Conservation (phyloP, 2,329 filamentous ascomycete genomes). For the Clarireedia sp. region DNA sequence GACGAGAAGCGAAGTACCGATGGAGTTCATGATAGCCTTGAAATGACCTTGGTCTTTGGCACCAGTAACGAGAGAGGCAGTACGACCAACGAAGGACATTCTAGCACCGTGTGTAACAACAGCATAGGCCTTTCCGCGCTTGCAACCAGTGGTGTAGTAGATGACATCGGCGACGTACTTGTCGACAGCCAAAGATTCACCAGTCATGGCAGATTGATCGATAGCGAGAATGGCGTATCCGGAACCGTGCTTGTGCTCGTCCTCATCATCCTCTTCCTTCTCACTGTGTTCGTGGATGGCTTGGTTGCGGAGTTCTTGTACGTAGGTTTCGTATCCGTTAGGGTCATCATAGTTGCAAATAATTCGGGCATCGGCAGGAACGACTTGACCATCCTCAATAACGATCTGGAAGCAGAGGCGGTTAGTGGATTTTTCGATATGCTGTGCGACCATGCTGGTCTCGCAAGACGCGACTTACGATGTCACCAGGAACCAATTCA, state of each 20-base stretch:
- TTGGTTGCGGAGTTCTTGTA: conserved; percentile 55
- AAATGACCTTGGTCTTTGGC: conserved; percentile 71
- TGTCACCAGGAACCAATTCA: conserved; percentile 69
- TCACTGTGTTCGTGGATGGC: conserved; percentile 52
- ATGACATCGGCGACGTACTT: conserved; percentile 70
- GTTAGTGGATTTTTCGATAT: neutral
- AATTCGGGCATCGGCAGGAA: conserved; percentile 61
- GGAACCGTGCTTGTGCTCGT: conserved; percentile 47
- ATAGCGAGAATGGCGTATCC: conserved; percentile 62
- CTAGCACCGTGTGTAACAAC: conserved; percentile 60
- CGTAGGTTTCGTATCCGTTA: conserved; percentile 59
- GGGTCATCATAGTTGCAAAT: conserved; percentile 66
- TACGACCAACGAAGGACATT: conserved; percentile 70
- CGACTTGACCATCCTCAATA: conserved; percentile 63
- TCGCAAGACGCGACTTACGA: conserved; percentile 44
- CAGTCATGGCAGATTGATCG: conserved; percentile 75
- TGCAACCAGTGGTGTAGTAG: conserved; percentile 77
- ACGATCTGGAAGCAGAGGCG: conserved; percentile 41
- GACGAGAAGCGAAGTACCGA: conserved; percentile 65
- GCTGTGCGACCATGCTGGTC: neutral
- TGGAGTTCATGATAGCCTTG: conserved; percentile 79
- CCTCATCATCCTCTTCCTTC: conserved; percentile 42
- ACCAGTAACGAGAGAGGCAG: conserved; percentile 65
- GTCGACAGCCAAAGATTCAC: conserved; percentile 71
- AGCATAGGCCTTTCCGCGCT: conserved; percentile 69